Evolutionary conservation across 306 rosid species (phyloP).

Genomic region (Ceratonia siliqua): DNA sequence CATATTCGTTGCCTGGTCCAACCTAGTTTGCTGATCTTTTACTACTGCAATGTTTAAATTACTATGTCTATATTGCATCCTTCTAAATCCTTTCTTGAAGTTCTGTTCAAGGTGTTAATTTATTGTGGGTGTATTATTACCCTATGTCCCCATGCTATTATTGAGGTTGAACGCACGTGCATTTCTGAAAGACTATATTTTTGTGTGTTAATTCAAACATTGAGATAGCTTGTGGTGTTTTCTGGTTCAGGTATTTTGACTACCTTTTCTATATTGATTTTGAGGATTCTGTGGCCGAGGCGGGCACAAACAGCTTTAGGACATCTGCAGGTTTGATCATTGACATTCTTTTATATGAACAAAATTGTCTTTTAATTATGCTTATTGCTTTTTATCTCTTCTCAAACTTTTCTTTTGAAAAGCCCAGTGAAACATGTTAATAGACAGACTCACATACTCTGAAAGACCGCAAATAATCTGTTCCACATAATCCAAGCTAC

Average conservation of each 20-base stretch:
- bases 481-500: no score
- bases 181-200: slow-evolving; percentile 1
- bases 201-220: slow-evolving; percentile 13
- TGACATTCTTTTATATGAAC: slow-evolving; percentile 27
- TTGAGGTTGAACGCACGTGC: not conserved
- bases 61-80: not conserved
- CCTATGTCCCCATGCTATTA: not conserved
- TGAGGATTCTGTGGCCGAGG: slow-evolving; percentile 92
- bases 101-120: not conserved
- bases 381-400: not conserved
- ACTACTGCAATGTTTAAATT: slow-evolving; percentile 10
- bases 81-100: not conserved
- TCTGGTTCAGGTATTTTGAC: slow-evolving; percentile 75
- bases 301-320: slow-evolving; percentile 83
- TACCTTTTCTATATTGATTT: slow-evolving; percentile 86
- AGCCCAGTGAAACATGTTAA: not conserved
- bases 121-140: not conserved
- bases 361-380: slow-evolving; percentile 19
- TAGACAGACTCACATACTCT: no score
- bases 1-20: slow-evolving; percentile 14
- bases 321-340: slow-evolving; percentile 71
- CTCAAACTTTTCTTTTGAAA: not conserved
- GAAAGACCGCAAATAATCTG: no score
- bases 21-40: slow-evolving; percentile 15
- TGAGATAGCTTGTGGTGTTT: not conserved